Evolutionary conservation across 78 protist genomes (phyloP).

Genomic region (Emiliania huxleyi): DNA sequence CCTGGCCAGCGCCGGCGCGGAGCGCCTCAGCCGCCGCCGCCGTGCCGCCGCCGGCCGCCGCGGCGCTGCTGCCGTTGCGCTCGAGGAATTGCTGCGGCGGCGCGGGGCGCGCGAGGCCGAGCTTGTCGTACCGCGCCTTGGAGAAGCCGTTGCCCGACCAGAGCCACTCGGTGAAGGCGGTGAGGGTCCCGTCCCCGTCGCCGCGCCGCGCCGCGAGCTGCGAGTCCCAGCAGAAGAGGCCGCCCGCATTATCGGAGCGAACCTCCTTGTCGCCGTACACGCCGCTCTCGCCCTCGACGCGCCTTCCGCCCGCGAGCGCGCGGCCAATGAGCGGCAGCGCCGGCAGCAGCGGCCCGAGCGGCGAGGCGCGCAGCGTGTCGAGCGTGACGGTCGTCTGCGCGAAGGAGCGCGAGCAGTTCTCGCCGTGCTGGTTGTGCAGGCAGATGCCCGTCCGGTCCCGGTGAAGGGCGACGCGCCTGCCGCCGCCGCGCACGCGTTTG

Average conservation of each 20-base stretch:
- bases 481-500: background rate
- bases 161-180: background rate
- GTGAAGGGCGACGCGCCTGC: background rate
- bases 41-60: background rate
- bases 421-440: conserved; percentile 11
- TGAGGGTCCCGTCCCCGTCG: background rate
- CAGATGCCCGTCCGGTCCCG: background rate
- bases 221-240: background rate
- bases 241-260: background rate
- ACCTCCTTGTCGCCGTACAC: background rate
- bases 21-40: background rate
- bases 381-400: background rate
- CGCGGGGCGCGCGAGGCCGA: background rate
- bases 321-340: background rate
- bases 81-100: background rate
- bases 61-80: background rate
- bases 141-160: background rate
- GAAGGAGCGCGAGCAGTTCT: conserved; percentile 15
- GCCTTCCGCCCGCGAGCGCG: background rate
- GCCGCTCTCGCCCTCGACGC: background rate
- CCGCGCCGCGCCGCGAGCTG: background rate
- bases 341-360: background rate
- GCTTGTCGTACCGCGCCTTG: background rate
- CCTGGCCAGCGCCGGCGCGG: background rate
- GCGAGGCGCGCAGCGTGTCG: background rate